Conservation (phyloP, 345 rosid species). For the Brassica incana region DNA sequence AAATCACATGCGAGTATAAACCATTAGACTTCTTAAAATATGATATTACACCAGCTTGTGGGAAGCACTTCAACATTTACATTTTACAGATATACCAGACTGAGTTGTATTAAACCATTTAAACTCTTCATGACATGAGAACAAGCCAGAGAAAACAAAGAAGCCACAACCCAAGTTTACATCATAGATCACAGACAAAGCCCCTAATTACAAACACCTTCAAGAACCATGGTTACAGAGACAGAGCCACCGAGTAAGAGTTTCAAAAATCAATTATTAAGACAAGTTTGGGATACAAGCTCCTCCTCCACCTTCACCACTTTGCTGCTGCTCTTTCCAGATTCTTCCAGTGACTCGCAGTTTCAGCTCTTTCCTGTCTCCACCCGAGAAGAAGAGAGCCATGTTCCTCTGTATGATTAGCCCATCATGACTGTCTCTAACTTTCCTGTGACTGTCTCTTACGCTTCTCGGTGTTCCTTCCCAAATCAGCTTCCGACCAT, state of each 20-base stretch:
- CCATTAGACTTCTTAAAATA: neutral
- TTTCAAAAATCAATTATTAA: constrained; percentile 29
- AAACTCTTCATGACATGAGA: constrained; percentile 27
- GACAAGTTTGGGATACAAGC: constrained; percentile 88
- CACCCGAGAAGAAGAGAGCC: constrained; percentile 97
- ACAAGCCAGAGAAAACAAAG: neutral
- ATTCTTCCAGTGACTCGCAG: constrained; percentile 88
- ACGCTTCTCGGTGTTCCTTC: constrained; percentile 90
- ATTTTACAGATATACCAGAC: constrained; percentile 20
- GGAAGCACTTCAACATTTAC: constrained; percentile 25
- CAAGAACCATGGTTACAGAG: constrained; percentile 27
- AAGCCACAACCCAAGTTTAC: constrained; percentile 26
- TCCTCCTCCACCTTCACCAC: constrained; percentile 78
- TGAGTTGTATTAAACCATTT: constrained; percentile 7
- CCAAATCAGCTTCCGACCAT: constrained; percentile 87
- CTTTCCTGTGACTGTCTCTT: constrained; percentile 92
- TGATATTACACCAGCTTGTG: neutral
- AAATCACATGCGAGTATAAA: neutral
- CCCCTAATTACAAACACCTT: constrained; percentile 33
- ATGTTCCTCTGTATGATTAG: constrained; percentile 84
- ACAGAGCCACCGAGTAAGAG: constrained; percentile 6
- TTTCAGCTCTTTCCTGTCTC: constrained; percentile 90
- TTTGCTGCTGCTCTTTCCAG: constrained; percentile 94
- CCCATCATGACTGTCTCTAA: constrained; percentile 90
- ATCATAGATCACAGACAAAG: constrained; percentile 10